These are phyloP conservation scores for Nothomitra cinnamomea DNA, from an alignment of 2,329 filamentous ascomycete species.

Conservation along the genomic window DNA sequence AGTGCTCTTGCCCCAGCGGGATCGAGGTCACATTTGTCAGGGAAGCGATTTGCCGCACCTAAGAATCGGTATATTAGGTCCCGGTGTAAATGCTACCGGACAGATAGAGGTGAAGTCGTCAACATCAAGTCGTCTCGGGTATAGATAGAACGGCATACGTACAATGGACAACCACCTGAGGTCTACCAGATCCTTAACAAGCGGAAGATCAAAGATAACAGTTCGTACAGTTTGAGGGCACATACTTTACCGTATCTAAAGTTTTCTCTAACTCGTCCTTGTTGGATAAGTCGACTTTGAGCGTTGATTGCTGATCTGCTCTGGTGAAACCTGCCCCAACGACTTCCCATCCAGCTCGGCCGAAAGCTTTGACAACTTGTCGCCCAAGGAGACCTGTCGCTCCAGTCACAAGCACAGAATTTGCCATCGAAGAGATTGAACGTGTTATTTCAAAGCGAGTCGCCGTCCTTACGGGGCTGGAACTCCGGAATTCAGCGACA, in stretches of 20 bases:
- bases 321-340: conserved; percentile 60
- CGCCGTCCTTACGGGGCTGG: no score
- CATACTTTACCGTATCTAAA: conserved; percentile 35
- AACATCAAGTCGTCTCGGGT: no score
- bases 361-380: conserved; percentile 57
- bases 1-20: conserved; percentile 56
- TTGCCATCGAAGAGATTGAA: conserved; percentile 16
- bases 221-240: conserved; percentile 7
- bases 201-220: neutral
- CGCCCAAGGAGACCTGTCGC: conserved; percentile 72
- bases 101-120: neutral
- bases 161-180: conserved; percentile 70
- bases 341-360: conserved; percentile 47
- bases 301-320: conserved; percentile 49
- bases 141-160: conserved; percentile 23
- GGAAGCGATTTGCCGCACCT: conserved; percentile 79
- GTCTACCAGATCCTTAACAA: conserved; percentile 28
- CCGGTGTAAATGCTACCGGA: neutral
- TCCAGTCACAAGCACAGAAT: conserved; percentile 60
- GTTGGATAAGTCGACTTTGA: conserved; percentile 37
- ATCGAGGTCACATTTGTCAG: conserved; percentile 69
- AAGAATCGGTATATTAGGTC: conserved; percentile 3
- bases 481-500: no score
- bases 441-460: neutral
- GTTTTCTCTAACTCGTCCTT: conserved; percentile 27